phyloP scores from a whole-genome alignment of 352 stramenopile genomes.

The Globisporangium paroecandrum region DNA sequence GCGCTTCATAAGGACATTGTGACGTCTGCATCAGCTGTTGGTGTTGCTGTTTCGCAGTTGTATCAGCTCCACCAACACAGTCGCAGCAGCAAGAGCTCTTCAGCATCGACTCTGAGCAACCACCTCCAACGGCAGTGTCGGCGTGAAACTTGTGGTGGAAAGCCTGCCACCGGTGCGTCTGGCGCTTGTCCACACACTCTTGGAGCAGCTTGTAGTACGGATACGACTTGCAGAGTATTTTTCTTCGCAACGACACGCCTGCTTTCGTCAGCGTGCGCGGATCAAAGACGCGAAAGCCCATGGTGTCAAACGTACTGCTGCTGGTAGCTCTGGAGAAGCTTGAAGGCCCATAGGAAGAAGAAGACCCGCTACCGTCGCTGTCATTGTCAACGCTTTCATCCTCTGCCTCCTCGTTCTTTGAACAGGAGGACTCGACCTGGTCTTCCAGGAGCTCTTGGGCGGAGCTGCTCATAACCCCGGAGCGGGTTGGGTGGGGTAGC shows the following conservation, averaged over 20 bases:
- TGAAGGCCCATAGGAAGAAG: slow-evolving; percentile 9
- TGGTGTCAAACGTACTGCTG: slow-evolving; percentile 31
- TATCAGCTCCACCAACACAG: not conserved
- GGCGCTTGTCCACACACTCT: slow-evolving; percentile 35
- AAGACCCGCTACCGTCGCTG: not conserved
- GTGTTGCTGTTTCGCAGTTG: not conserved
- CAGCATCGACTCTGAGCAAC: not conserved
- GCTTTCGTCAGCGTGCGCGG: slow-evolving; percentile 20
- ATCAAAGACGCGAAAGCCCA: slow-evolving; percentile 54
- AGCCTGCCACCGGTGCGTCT: slow-evolving; percentile 31
- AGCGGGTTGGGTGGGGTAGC: slow-evolving; percentile 37
- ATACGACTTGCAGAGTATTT: slow-evolving; percentile 26
- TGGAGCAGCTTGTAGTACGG: slow-evolving; percentile 49
- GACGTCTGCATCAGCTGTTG: not conserved
- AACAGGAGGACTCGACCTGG: slow-evolving; percentile 1
- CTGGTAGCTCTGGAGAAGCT: slow-evolving; percentile 9
- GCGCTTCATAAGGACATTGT: slow-evolving; percentile 12
- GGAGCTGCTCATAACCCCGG: slow-evolving; percentile 29
- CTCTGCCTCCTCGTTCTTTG: not conserved
- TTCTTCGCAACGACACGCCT: slow-evolving; percentile 9
- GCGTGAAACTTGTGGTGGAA: slow-evolving; percentile 13
- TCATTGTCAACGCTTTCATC: slow-evolving; percentile 1
- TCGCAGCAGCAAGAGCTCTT: not conserved
- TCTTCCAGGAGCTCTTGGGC: slow-evolving; percentile 40
- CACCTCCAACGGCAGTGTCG: not conserved